Base-by-base conservation (phyloP, 2,329 filamentous ascomycete species). In the Diaporthe sp. region DNA sequence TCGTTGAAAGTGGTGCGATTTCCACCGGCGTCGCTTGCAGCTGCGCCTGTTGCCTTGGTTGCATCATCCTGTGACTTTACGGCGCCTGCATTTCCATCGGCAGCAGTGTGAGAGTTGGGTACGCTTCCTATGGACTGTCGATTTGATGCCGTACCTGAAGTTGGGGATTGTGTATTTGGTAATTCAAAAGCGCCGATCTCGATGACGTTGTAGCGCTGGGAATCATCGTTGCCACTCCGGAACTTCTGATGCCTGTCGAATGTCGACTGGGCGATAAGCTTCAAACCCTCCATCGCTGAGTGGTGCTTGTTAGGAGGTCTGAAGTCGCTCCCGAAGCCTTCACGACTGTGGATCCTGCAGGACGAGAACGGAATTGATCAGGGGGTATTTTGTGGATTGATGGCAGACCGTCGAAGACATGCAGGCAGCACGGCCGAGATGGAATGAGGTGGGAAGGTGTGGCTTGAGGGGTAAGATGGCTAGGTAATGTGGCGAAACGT, bases 211-310 rank as follows among this genome's bases (percentile, higher is more conserved):
- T 76, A 74, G 10, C 75, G 71, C 40, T 66, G 70, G 4, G 72
- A 60, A 8, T 64, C 74, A 1, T 66, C 57, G 50, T 15, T 60
- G 70, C 50, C 40, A 52, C 58, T 55, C 28, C 67, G 70, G 71
- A 76, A 76, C 30, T 72, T 73, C 47, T 76, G 75, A 35, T 71
- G 67, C 50, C 58, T 75, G 70, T 76, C 75, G 40, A 76, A 76
- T 5, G 75, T 76, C 60, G 74, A 75, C 71, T 74, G 71, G 33
- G 75, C 75, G 40, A 76, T 69, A 33, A 64, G 54, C 40, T 75
- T 76, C 7, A 76, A 17, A 42, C 75, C 75, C 7, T 76, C 75
- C 75, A 76, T 76, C 12, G 54, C 50, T 7, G 28, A 40, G 4
- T 30, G n/a, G 15, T 28, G n/a, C 13, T 15, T 45, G n/a, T 1